Conservation (phyloP, 129 eudicot genomes). For the Helichrysum umbraculigerum region DNA sequence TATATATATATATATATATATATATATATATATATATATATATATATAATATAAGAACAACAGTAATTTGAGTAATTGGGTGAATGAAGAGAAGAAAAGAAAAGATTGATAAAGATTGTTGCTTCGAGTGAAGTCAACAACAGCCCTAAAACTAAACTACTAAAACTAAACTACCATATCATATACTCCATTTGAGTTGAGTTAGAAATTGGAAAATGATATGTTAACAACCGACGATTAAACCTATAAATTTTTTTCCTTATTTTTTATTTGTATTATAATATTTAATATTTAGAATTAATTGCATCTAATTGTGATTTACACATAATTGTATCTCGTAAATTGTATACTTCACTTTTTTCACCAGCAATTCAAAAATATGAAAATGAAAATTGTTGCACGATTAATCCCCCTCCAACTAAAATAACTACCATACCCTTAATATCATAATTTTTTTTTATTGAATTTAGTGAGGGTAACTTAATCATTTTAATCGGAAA, state of each 20-base stretch:
- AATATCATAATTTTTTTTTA: too few species aligned
- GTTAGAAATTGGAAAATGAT: neutral
- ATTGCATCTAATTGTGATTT: too few species aligned
- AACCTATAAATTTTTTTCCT: neutral
- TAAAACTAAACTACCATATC: neutral
- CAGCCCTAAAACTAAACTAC: conserved; percentile 13
- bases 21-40: neutral
- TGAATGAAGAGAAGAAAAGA: neutral
- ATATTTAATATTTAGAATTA: too few species aligned
- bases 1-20: neutral
- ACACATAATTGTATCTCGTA: too few species aligned
- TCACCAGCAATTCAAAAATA: too few species aligned
- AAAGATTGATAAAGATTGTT: conserved; percentile 32
- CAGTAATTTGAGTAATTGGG: neutral
- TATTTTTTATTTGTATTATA: too few species aligned
- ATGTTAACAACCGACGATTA: neutral
- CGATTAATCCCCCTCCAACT: too few species aligned
- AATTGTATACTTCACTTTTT: too few species aligned
- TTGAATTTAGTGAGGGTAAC: too few species aligned
- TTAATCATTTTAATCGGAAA: too few species aligned
- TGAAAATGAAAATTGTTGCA: too few species aligned
- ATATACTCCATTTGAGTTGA: neutral
- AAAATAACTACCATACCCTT: too few species aligned
- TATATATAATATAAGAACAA: neutral
- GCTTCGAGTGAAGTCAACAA: conserved; percentile 51